phyloP scores from a whole-genome alignment of 2,329 filamentous ascomycete genomes.

The Ambrosiella beaveri region DNA sequence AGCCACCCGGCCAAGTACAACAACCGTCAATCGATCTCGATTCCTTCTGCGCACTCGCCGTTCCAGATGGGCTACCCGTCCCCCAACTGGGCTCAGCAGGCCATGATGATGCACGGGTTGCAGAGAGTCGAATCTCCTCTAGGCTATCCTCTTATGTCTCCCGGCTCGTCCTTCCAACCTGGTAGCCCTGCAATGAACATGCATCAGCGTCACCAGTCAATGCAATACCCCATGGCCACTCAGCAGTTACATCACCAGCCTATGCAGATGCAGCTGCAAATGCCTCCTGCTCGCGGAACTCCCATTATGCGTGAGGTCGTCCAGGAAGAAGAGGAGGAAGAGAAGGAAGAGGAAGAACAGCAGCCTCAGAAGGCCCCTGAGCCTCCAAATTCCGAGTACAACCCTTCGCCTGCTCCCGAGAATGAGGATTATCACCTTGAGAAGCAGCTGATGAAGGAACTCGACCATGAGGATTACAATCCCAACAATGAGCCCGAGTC shows the following conservation, averaged over 20 bases:
- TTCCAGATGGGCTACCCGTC: constrained; percentile 51
- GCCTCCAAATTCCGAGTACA: constrained; percentile 29
- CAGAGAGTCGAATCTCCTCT: constrained; percentile 48
- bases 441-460: constrained; percentile 58
- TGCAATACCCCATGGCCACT: constrained; percentile 36
- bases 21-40: constrained; percentile 54
- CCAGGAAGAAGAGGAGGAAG: constrained; percentile 37
- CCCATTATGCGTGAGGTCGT: constrained; percentile 49
- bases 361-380: constrained; percentile 1
- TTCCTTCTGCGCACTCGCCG: constrained; percentile 45
- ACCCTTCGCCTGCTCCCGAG: constrained; percentile 70
- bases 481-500: constrained; percentile 34
- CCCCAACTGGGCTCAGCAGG: constrained; percentile 42
- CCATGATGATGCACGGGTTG: constrained; percentile 34
- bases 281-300: constrained; percentile 31
- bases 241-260: constrained; percentile 37
- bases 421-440: constrained; percentile 75
- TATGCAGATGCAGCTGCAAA: constrained; percentile 22
- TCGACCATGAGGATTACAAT: constrained; percentile 64
- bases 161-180: constrained; percentile 38
- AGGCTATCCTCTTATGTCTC: constrained; percentile 41
- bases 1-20: constrained; percentile 43
- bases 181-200: constrained; percentile 26
- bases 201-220: constrained; percentile 41
- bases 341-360: constrained; percentile 14